Base-by-base conservation (phyloP, 192 early-diverging fungal genomes). In the Dissophora globulifera region DNA sequence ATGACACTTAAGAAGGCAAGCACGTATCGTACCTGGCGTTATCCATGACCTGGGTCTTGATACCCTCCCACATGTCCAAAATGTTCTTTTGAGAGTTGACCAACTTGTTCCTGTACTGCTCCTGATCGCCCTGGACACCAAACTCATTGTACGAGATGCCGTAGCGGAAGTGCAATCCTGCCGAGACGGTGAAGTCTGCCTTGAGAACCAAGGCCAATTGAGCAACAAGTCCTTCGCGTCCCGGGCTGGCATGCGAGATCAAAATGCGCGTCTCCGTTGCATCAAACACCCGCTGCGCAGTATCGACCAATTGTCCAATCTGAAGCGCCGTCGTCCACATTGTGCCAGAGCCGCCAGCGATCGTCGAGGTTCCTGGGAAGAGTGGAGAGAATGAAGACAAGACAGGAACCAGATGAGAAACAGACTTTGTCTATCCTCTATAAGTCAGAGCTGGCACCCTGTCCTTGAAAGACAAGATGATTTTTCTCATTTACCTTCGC, bases 271-370 rank as follows among this genome's bases (percentile, higher is more conserved):
- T 88, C 61, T 88, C 87, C 23, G 83, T 76, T 19, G 76, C 47
- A 65, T 86, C 85, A 81, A 81, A 86, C 10, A 83, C 76, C 31
- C 67, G 79, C 42, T 85, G 80, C 8, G 87, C 82, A 4, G 83
- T 83, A 31, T 88, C 87, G 17, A 88, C 83, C 47, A 88, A 68
- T 62, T 88, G 82, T 58, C 87, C 87, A 38, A 88, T 86, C 60
- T 88, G 87, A 23, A 88, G 54, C 16, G 83, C 79, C 9, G 87
- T 88, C 13, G 87, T 88, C 87, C 87, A 88, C 87, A 88, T 88
- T 25, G 82, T 86, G 20, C 87, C 87, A 23, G 78, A 62, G 23
- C 87, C 87, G 20, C 87, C 87, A 40, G 87, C 87, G 62, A 88
- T 88, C 3, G 87, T 88, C 13, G 78, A 68, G 2, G 59, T 67